These are phyloP conservation scores for Helichrysum umbraculigerum DNA, from an alignment of 129 eudicot species.

Conservation along the genomic window DNA sequence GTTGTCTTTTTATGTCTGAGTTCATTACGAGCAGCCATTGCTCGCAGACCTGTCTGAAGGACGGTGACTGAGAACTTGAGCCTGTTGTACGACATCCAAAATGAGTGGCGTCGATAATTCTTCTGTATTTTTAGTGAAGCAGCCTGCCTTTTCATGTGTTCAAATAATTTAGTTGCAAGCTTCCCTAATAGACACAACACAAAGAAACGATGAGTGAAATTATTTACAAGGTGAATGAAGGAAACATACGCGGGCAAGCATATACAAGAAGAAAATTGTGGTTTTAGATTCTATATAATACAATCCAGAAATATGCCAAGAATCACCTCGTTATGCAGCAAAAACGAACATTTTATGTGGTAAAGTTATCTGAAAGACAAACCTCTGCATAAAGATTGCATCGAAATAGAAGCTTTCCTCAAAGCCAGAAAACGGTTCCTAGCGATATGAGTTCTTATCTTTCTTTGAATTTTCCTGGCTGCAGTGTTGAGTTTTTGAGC, in stretches of 20 bases:
- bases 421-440: slow-evolving; percentile 67
- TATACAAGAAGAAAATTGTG: slow-evolving; percentile 20
- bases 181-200: slow-evolving; percentile 41
- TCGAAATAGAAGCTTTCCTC: slow-evolving; percentile 60
- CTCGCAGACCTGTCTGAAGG: slow-evolving; percentile 76
- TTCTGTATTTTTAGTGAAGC: slow-evolving; percentile 69
- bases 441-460: slow-evolving; percentile 73
- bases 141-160: slow-evolving; percentile 59
- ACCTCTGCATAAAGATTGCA: slow-evolving; percentile 88
- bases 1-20: slow-evolving; percentile 64
- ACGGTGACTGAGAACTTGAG: slow-evolving; percentile 46
- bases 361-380: slow-evolving; percentile 31
- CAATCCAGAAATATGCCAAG: not conserved
- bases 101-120: slow-evolving; percentile 51
- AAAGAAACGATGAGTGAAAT: slow-evolving; percentile 18
- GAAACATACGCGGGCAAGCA: slow-evolving; percentile 11
- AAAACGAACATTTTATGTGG: slow-evolving; percentile 12
- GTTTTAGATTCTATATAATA: not conserved
- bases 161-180: slow-evolving; percentile 56
- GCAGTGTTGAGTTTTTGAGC: slow-evolving; percentile 83
- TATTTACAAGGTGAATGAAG: slow-evolving; percentile 23
- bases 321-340: slow-evolving; percentile 5
- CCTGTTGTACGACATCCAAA: slow-evolving; percentile 45
- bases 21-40: slow-evolving; percentile 68
- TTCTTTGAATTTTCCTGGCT: slow-evolving; percentile 86